Evolutionary conservation across 139 green algal species (phyloP), one percentile per base, ranked within the genome.

Genomic region (Chlorella vulgaris): DNA sequence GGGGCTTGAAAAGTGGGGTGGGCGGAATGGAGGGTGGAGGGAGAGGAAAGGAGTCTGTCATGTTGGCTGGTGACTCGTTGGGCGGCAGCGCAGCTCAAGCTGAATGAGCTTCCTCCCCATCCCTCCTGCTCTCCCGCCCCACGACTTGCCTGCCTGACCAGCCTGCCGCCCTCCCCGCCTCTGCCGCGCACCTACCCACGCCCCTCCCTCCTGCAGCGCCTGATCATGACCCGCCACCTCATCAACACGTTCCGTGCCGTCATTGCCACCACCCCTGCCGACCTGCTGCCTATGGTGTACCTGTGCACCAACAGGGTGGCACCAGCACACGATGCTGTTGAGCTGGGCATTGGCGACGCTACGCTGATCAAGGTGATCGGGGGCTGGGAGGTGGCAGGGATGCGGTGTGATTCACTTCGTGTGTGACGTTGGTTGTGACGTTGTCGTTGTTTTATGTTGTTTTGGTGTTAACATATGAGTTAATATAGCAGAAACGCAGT

Each of bases 291-390:
- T 5, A 83, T 89, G 21, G 90, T 98, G 18, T 99, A 98, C 90
- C 87, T 99, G n/a, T 96, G 92, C 81, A 91, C 88, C 51, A 98
- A 98, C 87, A 81, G 85, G 13, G 92, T 99, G 74, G 94, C 92
- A 24, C 94, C 97, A 0, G 84, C 94, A 1, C 95, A 99, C 85
- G 87, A 91, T 50, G 97, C 95, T 21, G 76, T 98, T 28, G 97
- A 99, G 91, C 92, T 99, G 62, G 96, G 96, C 43, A 92, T 99
- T 13, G 97, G 97, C 1, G 97, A 99, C 29, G 84, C 92, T 33
- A 97, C 91, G 13, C 88, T 99, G 7, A 93, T 98, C 68, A 97
- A 97, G 86, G 91, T 90, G 26, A 18, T 31, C 39, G 22, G 8
- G 69, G 50, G 29, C 10, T 22, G 55, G 66, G 51, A 21, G 29